phyloP scores from a whole-genome alignment of 1,139 yeast species.

The Sugiyamaella paludigena region DNA sequence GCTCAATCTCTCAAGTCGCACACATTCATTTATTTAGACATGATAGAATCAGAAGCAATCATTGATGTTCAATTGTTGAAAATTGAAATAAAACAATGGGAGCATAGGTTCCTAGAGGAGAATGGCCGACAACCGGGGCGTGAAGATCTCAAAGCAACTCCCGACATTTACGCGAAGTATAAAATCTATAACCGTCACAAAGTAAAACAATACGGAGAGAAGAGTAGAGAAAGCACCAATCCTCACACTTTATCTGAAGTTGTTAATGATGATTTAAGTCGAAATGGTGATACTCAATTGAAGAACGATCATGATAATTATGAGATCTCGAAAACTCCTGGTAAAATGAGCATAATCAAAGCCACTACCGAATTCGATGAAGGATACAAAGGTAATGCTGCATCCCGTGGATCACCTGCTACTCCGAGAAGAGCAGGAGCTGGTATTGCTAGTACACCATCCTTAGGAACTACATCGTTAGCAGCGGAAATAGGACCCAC shows the following conservation, averaged over 20 bases:
- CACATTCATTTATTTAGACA: not conserved
- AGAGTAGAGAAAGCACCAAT: not conserved
- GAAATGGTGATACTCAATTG: no score
- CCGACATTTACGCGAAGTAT: constrained; percentile 44
- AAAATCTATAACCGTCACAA: constrained; percentile 44
- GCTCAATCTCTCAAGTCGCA: no score
- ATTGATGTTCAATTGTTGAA: constrained; percentile 16
- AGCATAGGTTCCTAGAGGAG: constrained; percentile 45
- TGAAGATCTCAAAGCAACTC: constrained; percentile 51
- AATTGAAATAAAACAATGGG: constrained; percentile 63
- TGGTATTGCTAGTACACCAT: constrained; percentile 2
- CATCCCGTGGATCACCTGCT: constrained; percentile 1
- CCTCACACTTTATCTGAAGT: no score
- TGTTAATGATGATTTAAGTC: no score
- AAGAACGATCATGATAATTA: no score
- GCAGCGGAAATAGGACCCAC: constrained; percentile 63
- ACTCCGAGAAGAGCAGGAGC: constrained; percentile 5
- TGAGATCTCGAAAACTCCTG: no score
- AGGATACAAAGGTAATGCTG: constrained; percentile 6
- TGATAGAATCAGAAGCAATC: not conserved
- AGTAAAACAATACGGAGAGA: constrained; percentile 9
- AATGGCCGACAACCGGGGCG: constrained; percentile 53
- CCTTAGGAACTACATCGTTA: not conserved
- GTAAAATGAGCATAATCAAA: no score
- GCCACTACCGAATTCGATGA: constrained; percentile 4